Percentiles rank a stretch among this genome's conserved stretches.
These are phyloP conservation scores for Psilocybe sp. DNA, from an alignment of 768 basidiomycete genomes.

Conservation along the genomic window DNA sequence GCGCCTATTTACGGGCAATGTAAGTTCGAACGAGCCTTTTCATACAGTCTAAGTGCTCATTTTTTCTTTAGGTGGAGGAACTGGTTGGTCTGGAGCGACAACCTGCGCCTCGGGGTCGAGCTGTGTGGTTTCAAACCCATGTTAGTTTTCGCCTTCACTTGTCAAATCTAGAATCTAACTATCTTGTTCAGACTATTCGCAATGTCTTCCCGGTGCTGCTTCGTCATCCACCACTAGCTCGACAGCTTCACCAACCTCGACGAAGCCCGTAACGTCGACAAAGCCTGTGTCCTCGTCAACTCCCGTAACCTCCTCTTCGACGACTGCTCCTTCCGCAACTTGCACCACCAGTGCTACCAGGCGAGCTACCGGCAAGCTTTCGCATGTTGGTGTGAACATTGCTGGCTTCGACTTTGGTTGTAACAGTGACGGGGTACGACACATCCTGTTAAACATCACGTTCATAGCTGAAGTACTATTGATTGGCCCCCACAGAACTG, in stretches of 20 bases:
- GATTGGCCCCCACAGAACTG: constrained; percentile 27
- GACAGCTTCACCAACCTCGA: constrained; percentile 1
- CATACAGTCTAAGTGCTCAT: too few species aligned
- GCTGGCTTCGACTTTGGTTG: constrained; percentile 57
- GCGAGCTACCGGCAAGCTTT: constrained; percentile 30
- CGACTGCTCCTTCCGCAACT: constrained; percentile 12
- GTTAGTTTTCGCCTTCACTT: not conserved
- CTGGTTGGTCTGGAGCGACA: constrained; percentile 15
- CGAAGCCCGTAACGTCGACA: too few species aligned
- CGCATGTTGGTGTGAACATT: constrained; percentile 49
- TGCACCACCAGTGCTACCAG: constrained; percentile 35
- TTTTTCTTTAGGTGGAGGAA: not conserved
- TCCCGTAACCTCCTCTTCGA: constrained; percentile 7
- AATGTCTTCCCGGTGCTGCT: constrained; percentile 14
- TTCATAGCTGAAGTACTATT: not conserved
- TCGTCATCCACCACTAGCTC: constrained; percentile 7
- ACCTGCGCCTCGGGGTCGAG: constrained; percentile 12
- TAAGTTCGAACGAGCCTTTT: constrained; percentile 2
- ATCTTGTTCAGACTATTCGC: constrained; percentile 10
- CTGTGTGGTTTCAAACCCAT: constrained; percentile 13
- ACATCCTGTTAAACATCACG: not conserved
- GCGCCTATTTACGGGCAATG: constrained; percentile 12
- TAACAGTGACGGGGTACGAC: constrained; percentile 34
- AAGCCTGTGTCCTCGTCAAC: too few species aligned
- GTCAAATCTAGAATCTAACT: not conserved